These are phyloP conservation scores for Westerdykella aurantiaca DNA, from an alignment of 2,329 filamentous ascomycete species.

Conservation along the genomic window DNA sequence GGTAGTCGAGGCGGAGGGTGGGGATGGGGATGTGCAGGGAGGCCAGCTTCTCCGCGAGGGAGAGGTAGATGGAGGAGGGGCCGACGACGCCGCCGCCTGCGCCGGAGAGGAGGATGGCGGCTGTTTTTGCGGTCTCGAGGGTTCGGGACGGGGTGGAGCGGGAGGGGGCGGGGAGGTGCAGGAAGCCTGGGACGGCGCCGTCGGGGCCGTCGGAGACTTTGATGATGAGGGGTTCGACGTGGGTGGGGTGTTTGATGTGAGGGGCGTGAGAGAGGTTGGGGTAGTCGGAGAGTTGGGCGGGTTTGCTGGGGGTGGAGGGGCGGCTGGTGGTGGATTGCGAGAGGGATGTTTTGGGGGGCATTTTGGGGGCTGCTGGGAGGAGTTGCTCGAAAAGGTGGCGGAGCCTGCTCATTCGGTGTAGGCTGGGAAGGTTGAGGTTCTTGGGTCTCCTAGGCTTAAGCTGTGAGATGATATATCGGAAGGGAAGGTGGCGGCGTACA, in stretches of 20 bases:
- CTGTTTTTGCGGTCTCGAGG: constrained; percentile 24
- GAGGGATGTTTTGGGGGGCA: constrained; percentile 1
- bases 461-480: too few relatives aligned
- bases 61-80: constrained; percentile 39
- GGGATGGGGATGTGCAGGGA: constrained; percentile 34
- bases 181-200: constrained; percentile 12
- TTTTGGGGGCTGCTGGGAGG: too few relatives aligned
- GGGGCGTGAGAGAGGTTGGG: constrained; percentile 9
- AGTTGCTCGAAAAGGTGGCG: too few relatives aligned
- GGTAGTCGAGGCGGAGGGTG: constrained; percentile 40
- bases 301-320: constrained; percentile 1
- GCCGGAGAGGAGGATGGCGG: constrained; percentile 38
- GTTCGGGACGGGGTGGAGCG: constrained; percentile 7
- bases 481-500: too few relatives aligned
- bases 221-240: constrained; percentile 8
- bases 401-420: too few relatives aligned
- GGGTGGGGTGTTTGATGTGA: constrained; percentile 1
- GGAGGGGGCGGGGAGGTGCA: constrained; percentile 9
- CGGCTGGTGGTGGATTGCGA: not conserved
- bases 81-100: constrained; percentile 39
- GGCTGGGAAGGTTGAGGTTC: too few relatives aligned
- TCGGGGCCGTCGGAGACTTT: constrained; percentile 12
- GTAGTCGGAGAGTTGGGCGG: constrained; percentile 7
- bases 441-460: too few relatives aligned
- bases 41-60: constrained; percentile 39